Evolutionary conservation across 1,284 basidiomycete genomes (phyloP), one percentile per base, ranked within the genome.

Genomic region (Ceratobasidium sp.): DNA sequence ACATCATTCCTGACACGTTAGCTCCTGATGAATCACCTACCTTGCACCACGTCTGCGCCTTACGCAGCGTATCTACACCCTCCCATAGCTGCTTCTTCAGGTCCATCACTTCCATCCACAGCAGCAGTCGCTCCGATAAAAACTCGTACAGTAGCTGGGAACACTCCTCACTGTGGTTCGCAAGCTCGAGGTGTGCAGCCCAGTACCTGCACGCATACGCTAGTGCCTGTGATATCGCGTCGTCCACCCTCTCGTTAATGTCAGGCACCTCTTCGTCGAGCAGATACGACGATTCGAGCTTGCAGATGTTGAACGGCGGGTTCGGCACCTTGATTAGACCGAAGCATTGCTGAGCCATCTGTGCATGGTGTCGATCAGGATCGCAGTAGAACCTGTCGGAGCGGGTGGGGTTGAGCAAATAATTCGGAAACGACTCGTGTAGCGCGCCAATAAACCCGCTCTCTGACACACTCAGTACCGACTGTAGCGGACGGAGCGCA

Each of bases 161-260:
- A 2, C 9, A 15, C 2, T 69, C n/a, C 4, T 39, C 67, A 2
- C 23, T n/a, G 26, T 3, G 2, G 13, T 55, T 23, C 20, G 33
- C 39, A 9, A 39, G 53, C 7, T 26, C n/a, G 9, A 71, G 33
- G 42, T 71, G 69, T 4, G 69, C 55, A 15, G 9, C 51, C 69
- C 69, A 71, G 55, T 71, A 71, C 10, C 49, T 53, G 13, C 69
- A 70, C 49, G 67, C 67, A 55, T 70, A 70, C 9, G 44, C 13
- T 23, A 39, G 9, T 18, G 13, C 46, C 18, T 23, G 6, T 23
- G 51, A 40, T 13, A 71, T 71, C 18, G 55, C 23, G 13, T 42
- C 10, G 18, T 56, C 55, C 13, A 71, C 40, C 23, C 53, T 40
- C 23, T 23, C 53, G 13, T 71, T 39, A 6, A 71, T 33, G 55